phyloP scores from a whole-genome alignment of 75 land plant species.

The Picea sitchensis region DNA sequence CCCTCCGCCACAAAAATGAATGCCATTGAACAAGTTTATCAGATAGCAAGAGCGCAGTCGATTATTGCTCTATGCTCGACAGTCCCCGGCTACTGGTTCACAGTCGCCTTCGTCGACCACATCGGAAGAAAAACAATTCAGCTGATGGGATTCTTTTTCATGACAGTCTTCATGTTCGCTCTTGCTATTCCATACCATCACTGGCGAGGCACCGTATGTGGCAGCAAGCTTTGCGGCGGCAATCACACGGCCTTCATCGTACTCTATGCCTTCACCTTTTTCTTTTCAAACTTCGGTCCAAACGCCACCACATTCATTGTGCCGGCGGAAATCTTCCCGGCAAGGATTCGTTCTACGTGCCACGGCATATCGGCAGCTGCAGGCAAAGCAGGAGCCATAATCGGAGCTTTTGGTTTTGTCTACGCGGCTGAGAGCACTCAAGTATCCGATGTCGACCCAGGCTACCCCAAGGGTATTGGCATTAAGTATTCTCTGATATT shows the following conservation, averaged over 20 bases:
- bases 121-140: conserved; percentile 23
- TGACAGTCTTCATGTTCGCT: conserved; percentile 20
- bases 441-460: conserved; percentile 19
- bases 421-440: conserved; percentile 38
- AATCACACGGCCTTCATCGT: conserved; percentile 19
- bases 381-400: conserved; percentile 51
- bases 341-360: conserved; percentile 45
- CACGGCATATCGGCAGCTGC: conserved; percentile 15
- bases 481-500: conserved; percentile 31
- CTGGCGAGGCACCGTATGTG: background rate
- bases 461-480: conserved; percentile 42
- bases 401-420: conserved; percentile 46
- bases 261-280: conserved; percentile 27
- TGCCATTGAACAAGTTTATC: background rate
- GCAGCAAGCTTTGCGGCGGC: background rate
- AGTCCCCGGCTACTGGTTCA: conserved; percentile 41
- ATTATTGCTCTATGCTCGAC: conserved; percentile 31
- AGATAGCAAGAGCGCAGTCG: conserved; percentile 24
- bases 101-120: conserved; percentile 20
- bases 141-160: conserved; percentile 25
- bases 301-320: conserved; percentile 46
- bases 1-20: background rate
- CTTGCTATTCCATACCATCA: conserved; percentile 25
- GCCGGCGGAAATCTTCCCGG: conserved; percentile 57
- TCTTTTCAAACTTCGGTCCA: conserved; percentile 31